Percentiles rank a stretch among this genome's conserved stretches.
Conservation (phyloP, 768 basidiomycete species). For the Serendipita sp. region DNA sequence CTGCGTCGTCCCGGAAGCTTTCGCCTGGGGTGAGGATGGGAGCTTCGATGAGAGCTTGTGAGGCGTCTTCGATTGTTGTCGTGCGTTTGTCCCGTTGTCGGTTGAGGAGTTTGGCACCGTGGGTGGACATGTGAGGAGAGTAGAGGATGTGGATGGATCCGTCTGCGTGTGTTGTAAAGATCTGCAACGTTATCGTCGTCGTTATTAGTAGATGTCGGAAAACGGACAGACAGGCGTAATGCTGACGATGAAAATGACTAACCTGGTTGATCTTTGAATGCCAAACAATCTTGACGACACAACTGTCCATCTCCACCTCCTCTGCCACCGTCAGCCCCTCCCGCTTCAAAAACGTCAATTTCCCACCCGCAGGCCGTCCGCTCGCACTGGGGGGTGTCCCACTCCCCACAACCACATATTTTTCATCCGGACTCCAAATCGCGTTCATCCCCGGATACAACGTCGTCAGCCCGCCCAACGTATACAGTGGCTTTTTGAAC, state of each 20-base stretch:
- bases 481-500: slow-evolving; percentile 76
- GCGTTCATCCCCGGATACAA: slow-evolving; percentile 89
- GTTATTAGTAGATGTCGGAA: background rate
- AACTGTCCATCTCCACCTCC: slow-evolving; percentile 51
- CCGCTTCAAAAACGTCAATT: slow-evolving; percentile 57
- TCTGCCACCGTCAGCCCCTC: slow-evolving; percentile 54
- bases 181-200: slow-evolving; percentile 29
- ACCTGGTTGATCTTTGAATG: slow-evolving; percentile 97
- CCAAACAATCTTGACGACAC: slow-evolving; percentile 85
- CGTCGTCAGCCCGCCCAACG: slow-evolving; percentile 47
- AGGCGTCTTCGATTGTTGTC: slow-evolving; percentile 75
- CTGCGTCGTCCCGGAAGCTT: slow-evolving; percentile 68
- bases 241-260: slow-evolving; percentile 15
- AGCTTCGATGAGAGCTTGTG: slow-evolving; percentile 68
- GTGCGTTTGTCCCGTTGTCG: slow-evolving; percentile 76
- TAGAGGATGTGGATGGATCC: slow-evolving; percentile 84
- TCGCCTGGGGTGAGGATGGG: slow-evolving; percentile 88
- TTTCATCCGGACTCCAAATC: slow-evolving; percentile 89
- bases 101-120: slow-evolving; percentile 81
- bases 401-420: slow-evolving; percentile 70
- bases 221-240: background rate
- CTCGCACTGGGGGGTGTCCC: slow-evolving; percentile 30
- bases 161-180: slow-evolving; percentile 73
- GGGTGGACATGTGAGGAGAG: slow-evolving; percentile 75
- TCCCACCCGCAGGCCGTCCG: slow-evolving; percentile 51